Evolutionary conservation across 495 filamentous ascomycete species (phyloP).

Genomic region (Chaetomium fimeti): DNA sequence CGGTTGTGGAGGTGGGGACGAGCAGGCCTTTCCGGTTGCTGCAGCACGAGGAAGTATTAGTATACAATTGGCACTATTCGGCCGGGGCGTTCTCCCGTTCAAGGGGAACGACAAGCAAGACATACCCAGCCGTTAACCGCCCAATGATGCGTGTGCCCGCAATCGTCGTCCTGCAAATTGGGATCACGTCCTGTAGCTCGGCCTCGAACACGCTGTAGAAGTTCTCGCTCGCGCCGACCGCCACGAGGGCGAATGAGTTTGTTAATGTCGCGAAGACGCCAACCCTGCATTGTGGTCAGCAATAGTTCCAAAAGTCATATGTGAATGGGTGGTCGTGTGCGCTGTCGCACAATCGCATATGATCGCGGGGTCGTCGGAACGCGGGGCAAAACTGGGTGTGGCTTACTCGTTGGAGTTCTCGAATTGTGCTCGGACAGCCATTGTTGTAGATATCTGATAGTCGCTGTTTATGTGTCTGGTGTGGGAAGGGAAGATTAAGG

Average conservation of each 20-base stretch:
- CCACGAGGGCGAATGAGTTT: slow-evolving; percentile 91
- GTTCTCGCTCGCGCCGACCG: slow-evolving; percentile 93
- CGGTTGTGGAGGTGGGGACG: slow-evolving; percentile 91
- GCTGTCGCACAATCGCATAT: slow-evolving; percentile 1
- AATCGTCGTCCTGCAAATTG: slow-evolving; percentile 96
- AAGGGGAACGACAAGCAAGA: slow-evolving; percentile 27
- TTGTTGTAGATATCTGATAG: slow-evolving; percentile 37
- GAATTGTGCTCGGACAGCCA: slow-evolving; percentile 87
- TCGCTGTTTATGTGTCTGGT: slow-evolving; percentile 16
- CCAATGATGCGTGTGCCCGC: slow-evolving; percentile 94
- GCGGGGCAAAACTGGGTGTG: slow-evolving; percentile 36
- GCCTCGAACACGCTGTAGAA: slow-evolving; percentile 98
- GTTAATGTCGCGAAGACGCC: slow-evolving; percentile 95
- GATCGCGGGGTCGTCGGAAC: slow-evolving; percentile 26
- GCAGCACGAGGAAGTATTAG: background rate
- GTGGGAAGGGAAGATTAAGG: slow-evolving; percentile 14
- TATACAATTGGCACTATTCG: background rate
- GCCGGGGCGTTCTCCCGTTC: background rate
- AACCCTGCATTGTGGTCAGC: slow-evolving; percentile 57
- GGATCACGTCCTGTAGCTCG: slow-evolving; percentile 94
- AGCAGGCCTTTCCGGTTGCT: slow-evolving; percentile 96
- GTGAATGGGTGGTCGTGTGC: background rate
- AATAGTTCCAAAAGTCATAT: no score
- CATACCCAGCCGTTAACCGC: slow-evolving; percentile 89
- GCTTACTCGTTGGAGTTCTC: slow-evolving; percentile 96